phyloP scores from a whole-genome alignment of 2,329 filamentous ascomycete species.

The Rachicladosporium sp. region DNA sequence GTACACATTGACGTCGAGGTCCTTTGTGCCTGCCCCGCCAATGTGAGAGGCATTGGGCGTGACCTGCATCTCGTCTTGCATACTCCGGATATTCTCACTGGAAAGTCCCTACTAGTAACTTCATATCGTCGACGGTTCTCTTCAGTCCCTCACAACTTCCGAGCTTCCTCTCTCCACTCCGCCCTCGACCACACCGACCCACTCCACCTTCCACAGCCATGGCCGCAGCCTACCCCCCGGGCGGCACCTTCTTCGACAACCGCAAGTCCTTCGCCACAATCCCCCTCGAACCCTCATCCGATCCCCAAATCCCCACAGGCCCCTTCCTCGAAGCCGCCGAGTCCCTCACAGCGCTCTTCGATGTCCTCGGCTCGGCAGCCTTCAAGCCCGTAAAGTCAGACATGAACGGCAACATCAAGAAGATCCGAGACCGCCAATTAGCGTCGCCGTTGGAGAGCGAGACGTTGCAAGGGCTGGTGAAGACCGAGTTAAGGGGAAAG shows the following conservation, averaged over 20 bases:
- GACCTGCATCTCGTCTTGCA: not conserved
- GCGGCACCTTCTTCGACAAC: slow-evolving; percentile 73
- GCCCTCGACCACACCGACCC: not conserved
- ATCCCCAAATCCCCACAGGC: slow-evolving; percentile 60
- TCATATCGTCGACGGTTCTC: not conserved
- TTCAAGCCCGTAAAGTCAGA: slow-evolving; percentile 88
- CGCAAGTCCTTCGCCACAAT: slow-evolving; percentile 81
- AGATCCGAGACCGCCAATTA: slow-evolving; percentile 73
- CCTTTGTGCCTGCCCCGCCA: no score
- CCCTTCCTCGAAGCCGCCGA: slow-evolving; percentile 89
- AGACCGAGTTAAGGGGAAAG: slow-evolving; percentile 80
- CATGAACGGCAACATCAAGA: slow-evolving; percentile 88
- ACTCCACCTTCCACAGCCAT: slow-evolving; percentile 8
- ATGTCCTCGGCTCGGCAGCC: slow-evolving; percentile 54
- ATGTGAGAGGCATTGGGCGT: not conserved
- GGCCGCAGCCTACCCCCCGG: slow-evolving; percentile 36
- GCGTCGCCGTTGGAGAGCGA: slow-evolving; percentile 67
- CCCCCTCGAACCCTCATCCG: slow-evolving; percentile 57
- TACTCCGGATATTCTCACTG: no score
- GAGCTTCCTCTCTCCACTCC: not conserved
- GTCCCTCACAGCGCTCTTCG: slow-evolving; percentile 73
- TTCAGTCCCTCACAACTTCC: not conserved
- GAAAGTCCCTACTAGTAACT: not conserved
- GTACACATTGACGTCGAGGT: no score
- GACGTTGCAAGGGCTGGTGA: slow-evolving; percentile 72